Evolutionary conservation across 1,139 yeast genomes (phyloP).

Genomic region (Wickerhamomyces sp.): DNA sequence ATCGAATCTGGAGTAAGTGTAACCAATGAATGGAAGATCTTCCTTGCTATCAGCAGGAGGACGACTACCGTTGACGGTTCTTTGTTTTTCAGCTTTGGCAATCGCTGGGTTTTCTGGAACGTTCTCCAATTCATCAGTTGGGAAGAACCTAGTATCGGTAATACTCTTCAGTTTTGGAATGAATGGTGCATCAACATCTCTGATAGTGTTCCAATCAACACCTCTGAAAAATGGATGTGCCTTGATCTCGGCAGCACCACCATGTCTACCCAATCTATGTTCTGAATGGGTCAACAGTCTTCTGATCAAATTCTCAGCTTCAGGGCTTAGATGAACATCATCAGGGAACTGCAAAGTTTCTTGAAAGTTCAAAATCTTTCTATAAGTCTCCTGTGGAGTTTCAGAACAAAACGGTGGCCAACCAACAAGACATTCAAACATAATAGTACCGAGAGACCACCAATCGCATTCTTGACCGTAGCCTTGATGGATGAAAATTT

Average conservation of each 20-base stretch:
- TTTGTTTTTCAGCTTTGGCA: constrained; percentile 57
- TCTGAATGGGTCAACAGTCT: constrained; percentile 80
- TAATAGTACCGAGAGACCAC: constrained; percentile 99
- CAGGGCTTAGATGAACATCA: constrained; percentile 89
- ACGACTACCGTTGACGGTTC: constrained; percentile 29
- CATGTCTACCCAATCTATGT: constrained; percentile 81
- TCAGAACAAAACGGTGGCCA: constrained; percentile 99
- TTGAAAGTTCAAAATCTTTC: constrained; percentile 93
- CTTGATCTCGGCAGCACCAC: constrained; percentile 93
- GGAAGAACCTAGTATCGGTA: constrained; percentile 96
- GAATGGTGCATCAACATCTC: constrained; percentile 94
- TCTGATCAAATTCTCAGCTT: constrained; percentile 87
- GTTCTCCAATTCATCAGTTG: constrained; percentile 93
- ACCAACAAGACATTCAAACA: constrained; percentile 97
- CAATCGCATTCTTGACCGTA: constrained; percentile 99
- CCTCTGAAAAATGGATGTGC: constrained; percentile 92
- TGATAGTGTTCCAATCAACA: constrained; percentile 91
- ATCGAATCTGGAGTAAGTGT: constrained; percentile 91
- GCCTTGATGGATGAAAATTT: constrained; percentile 93
- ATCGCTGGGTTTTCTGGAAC: constrained; percentile 92
- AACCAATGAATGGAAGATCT: constrained; percentile 94
- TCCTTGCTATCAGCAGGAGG: constrained; percentile 55
- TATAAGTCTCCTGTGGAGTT: constrained; percentile 96
- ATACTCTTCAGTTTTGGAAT: constrained; percentile 80
- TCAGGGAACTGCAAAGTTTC: constrained; percentile 93